These are phyloP conservation scores for Agrocybe praecox DNA, from an alignment of 768 basidiomycete genomes.

Conservation along the genomic window DNA sequence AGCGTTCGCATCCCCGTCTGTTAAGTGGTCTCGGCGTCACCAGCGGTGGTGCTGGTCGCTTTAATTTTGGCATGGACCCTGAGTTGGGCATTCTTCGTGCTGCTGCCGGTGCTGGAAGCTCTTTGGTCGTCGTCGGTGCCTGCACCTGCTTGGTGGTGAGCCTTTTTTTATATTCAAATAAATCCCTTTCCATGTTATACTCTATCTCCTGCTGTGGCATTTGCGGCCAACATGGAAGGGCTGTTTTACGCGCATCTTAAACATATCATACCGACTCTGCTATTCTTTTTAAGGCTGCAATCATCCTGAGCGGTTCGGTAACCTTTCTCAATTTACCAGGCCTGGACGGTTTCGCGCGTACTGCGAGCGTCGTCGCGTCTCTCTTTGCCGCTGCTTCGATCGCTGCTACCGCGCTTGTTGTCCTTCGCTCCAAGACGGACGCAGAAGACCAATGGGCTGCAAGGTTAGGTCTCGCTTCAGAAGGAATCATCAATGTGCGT, in stretches of 20 bases:
- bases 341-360: conserved; percentile 62
- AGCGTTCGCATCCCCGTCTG: conserved; percentile 39
- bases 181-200: neutral
- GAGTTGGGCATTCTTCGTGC: conserved; percentile 53
- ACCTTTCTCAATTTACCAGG: conserved; percentile 82
- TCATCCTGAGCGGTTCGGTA: conserved; percentile 79
- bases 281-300: conserved; percentile 61
- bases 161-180: conserved; percentile 13
- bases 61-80: conserved; percentile 40
- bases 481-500: conserved; percentile 34
- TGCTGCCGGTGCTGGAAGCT: conserved; percentile 35
- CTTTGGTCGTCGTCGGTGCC: conserved; percentile 65
- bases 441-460: conserved; percentile 53
- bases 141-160: conserved; percentile 68
- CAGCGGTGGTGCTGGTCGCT: neutral
- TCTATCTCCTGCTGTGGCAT: neutral
- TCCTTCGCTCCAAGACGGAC: conserved; percentile 72
- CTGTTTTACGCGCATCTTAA: too few relatives aligned
- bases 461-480: conserved; percentile 44
- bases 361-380: conserved; percentile 68
- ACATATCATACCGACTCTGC: conserved; percentile 10
- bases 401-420: conserved; percentile 65
- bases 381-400: conserved; percentile 72
- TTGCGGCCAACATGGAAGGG: too few relatives aligned
- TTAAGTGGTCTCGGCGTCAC: neutral